Conservation (phyloP, 2,329 filamentous ascomycete genomes). For the Aspergillus phoenicis region DNA sequence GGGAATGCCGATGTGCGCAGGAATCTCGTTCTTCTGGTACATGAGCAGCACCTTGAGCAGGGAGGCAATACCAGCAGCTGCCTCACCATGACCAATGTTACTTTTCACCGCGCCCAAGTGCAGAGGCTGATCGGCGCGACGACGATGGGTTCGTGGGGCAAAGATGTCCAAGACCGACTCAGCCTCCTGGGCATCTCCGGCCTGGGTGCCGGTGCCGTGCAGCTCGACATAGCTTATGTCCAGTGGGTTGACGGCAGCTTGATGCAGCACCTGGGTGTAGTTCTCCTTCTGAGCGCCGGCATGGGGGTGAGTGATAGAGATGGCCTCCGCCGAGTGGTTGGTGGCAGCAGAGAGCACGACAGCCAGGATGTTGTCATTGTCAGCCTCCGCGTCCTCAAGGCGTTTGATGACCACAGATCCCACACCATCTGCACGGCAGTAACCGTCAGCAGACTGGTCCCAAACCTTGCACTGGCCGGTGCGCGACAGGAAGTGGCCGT, state of each 20-base stretch:
- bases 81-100: conserved; percentile 51
- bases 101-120: conserved; percentile 36
- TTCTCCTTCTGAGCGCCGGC: conserved; percentile 42
- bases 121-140: conserved; percentile 12
- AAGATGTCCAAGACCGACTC: no score
- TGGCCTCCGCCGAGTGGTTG: conserved; percentile 51
- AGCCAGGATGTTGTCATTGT: conserved; percentile 49
- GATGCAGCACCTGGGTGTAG: conserved; percentile 40
- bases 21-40: conserved; percentile 64
- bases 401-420: conserved; percentile 56
- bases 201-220: conserved; percentile 48
- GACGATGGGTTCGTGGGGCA: no score
- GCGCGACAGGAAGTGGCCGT: conserved; percentile 40
- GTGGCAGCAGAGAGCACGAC: conserved; percentile 47
- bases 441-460: conserved; percentile 55
- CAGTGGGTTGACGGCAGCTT: conserved; percentile 39
- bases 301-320: conserved; percentile 48
- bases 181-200: no score
- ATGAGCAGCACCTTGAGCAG: conserved; percentile 67
- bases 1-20: conserved; percentile 70
- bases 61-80: conserved; percentile 34
- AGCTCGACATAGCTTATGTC: conserved; percentile 44
- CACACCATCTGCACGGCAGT: conserved; percentile 56
- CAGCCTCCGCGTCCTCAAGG: conserved; percentile 52
- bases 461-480: conserved; percentile 54